phyloP scores from a whole-genome alignment of 331 rosid species.

The Rhamnella rubrinervis region DNA sequence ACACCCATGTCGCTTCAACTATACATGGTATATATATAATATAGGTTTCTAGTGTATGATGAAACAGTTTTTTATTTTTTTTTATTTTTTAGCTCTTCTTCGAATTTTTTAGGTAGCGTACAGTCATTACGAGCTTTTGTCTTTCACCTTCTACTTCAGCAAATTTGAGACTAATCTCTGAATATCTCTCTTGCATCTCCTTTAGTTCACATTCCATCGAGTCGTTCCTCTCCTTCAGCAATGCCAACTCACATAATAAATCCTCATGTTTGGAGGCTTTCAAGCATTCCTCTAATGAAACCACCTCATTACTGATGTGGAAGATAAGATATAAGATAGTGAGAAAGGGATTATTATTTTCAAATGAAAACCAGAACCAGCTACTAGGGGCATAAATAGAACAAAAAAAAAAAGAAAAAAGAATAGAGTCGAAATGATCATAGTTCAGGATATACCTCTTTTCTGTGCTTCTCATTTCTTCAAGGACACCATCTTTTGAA shows the following conservation, averaged over 20 bases:
- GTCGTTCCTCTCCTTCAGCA: conserved; percentile 62
- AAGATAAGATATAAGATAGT: conserved; percentile 12
- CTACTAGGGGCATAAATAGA: neutral
- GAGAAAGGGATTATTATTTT: neutral
- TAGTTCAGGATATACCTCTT: conserved; percentile 36
- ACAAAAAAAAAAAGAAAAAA: neutral
- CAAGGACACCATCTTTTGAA: conserved; percentile 19
- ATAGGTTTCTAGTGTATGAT: conserved; percentile 26
- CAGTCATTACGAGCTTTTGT: conserved; percentile 89
- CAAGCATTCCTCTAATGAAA: conserved; percentile 32
- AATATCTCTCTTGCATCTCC: conserved; percentile 98
- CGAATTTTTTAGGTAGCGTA: conserved; percentile 67
- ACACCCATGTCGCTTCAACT: conserved; percentile 37
- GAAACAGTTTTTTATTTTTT: conserved; percentile 1
- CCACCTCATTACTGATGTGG: conserved; percentile 33
- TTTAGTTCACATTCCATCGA: conserved; percentile 83
- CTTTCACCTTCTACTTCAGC: conserved; percentile 99
- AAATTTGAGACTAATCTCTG: conserved; percentile 94
- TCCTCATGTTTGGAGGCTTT: conserved; percentile 24
- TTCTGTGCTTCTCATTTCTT: conserved; percentile 22
- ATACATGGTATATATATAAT: conserved; percentile 37
- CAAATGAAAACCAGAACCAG: neutral
- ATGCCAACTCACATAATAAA: conserved; percentile 41
- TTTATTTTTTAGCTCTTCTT: conserved; percentile 38
- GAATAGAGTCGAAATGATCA: neutral